Evolutionary conservation across 2,329 filamentous ascomycete species (phyloP).

Genomic region (Chrysoporthe puriensis): DNA sequence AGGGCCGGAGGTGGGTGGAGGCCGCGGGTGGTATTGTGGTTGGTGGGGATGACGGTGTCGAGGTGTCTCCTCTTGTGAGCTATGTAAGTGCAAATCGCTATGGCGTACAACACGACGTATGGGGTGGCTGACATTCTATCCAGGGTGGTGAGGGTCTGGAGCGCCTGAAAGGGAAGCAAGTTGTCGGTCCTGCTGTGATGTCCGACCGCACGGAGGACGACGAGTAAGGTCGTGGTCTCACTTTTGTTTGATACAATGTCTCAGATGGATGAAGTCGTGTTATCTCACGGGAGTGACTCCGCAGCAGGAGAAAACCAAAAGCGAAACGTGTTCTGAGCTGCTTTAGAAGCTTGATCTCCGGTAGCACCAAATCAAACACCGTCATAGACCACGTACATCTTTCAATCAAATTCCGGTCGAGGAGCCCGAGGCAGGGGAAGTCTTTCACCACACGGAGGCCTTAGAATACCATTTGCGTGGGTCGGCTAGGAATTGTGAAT

Average conservation of each 20-base stretch:
- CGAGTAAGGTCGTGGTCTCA: slow-evolving; percentile 2
- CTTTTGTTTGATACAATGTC: background rate
- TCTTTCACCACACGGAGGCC: no score
- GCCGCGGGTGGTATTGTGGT: slow-evolving; percentile 76
- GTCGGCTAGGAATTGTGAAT: background rate
- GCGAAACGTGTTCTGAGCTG: background rate
- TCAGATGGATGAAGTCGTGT: background rate
- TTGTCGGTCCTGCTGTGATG: slow-evolving; percentile 57
- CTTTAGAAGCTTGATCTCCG: background rate
- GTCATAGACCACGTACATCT: background rate
- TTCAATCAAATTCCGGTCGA: background rate
- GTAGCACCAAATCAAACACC: background rate
- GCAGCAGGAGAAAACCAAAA: background rate
- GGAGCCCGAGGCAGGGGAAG: background rate
- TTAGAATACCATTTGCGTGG: background rate
- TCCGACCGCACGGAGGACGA: slow-evolving; percentile 40
- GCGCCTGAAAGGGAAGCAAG: slow-evolving; percentile 54
- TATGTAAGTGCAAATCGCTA: slow-evolving; percentile 70
- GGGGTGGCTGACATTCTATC: slow-evolving; percentile 29
- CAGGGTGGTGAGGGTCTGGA: slow-evolving; percentile 68
- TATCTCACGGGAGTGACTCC: background rate
- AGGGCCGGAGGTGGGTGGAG: slow-evolving; percentile 85
- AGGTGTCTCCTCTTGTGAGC: slow-evolving; percentile 91
- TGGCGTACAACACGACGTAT: background rate
- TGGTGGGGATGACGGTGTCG: slow-evolving; percentile 73